Base-by-base conservation (phyloP, 2,329 filamentous ascomycete genomes). In the Nannizzia gypsea region DNA sequence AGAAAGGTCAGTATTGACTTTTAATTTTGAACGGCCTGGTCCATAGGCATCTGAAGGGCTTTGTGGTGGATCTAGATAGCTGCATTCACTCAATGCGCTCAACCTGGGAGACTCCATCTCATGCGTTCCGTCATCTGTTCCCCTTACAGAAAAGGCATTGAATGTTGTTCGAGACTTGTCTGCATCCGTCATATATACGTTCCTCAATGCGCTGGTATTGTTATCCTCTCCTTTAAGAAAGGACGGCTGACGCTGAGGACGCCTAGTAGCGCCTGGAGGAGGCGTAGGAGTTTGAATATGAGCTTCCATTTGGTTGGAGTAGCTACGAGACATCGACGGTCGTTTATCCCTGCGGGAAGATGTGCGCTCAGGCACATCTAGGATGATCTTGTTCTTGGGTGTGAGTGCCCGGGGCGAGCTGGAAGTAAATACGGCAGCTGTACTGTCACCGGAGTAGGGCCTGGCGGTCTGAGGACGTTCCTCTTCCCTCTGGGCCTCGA, bases 61-160 rank as follows among this genome's bases (percentile, higher is more conserved):
- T n/a, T 70, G 71, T 11, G 68, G 66, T 1, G 70, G 67, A 44
- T 70, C 68, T 15, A 76, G 64, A 61, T 76, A 74, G 58, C 74
- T 76, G 63, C 74, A 76, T 64, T 77, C 75, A 56, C 75, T 77
- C 0, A 77, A 66, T 20, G 73, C 70, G 60, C 75, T 77, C 6
- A 76, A 66, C 56, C 75, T 68, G 1, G 74, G 74, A 6, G 74
- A 76, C 34, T 66, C 68, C 0, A 70, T 68, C n/a, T 73, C 71
- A 4, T 64, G 58, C 1, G 62, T 65, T n/a, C 73, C 70, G 38
- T 65, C 67, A 63, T 70, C 69, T 0, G 72, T 75, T 38, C 72
- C 71, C 11, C 68, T 70, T 57, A 68, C 70, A 1, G 73, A 71
- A 17, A 71, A 61, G 15, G 65, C 64, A 60, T 67, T 73, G 60